Conservation (phyloP, 371 early-diverging fungal species). For the Haplosporangium sp. region DNA sequence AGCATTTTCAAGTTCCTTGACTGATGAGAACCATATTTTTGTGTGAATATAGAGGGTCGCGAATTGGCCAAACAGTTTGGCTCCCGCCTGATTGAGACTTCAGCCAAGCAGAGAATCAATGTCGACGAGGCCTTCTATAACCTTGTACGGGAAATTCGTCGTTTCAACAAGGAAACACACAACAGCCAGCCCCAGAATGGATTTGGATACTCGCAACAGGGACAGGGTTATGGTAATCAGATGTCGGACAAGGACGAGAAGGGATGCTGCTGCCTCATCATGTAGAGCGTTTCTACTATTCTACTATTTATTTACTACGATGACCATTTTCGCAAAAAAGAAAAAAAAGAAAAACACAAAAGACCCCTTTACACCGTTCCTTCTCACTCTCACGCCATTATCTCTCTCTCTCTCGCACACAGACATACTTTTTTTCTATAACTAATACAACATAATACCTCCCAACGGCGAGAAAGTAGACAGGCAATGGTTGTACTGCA, state of each 20-base stretch:
- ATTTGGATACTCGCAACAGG: conserved; percentile 51
- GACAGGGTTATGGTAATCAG: conserved; percentile 56
- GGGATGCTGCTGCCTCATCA: conserved; percentile 60
- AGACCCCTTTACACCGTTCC: no score
- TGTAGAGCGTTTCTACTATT: conserved; percentile 34
- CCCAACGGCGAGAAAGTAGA: no score
- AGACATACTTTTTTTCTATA: no score
- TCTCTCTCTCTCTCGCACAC: no score
- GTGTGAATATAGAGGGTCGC: conserved; percentile 72
- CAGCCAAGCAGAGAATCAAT: conserved; percentile 90
- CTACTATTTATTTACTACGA: background rate
- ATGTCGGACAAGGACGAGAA: conserved; percentile 48
- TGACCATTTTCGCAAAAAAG: no score
- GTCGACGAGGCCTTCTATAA: conserved; percentile 93
- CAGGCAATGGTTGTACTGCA: no score
- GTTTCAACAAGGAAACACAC: conserved; percentile 73
- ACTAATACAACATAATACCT: no score
- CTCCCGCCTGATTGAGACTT: conserved; percentile 91
- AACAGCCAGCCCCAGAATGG: conserved; percentile 47
- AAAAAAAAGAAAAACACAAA: background rate
- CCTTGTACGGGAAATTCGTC: conserved; percentile 88
- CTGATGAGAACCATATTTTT: background rate
- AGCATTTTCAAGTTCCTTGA: background rate
- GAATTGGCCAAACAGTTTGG: conserved; percentile 83
- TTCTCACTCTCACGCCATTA: no score